Evolutionary conservation across 148 eudicot genomes (phyloP), one percentile per base, ranked within the genome.

Genomic region (Camellia lanceoleosa): DNA sequence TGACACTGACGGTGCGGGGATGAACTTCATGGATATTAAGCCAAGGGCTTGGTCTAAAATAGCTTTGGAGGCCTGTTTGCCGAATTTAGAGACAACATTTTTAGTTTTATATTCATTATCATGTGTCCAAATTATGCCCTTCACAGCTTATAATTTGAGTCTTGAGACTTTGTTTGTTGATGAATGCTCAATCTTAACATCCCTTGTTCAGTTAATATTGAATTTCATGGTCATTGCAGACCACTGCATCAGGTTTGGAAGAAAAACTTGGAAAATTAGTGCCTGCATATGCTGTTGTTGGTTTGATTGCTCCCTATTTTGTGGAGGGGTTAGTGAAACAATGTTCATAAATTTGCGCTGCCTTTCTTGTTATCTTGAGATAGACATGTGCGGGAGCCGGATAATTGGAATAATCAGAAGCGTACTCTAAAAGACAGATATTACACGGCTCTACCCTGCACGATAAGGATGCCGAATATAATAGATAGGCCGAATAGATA

Each of bases 1-100:
- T 87, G 91, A 90, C 67, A 95, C 97, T 68, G 98, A 95, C 87
- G 97, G 94, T 61, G 97, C 98, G 19, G 98, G 98, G 79, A 95
- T 95, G 98, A 95, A 95, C 82, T 85, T 95, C 80, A 82, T 95
- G 94, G 97, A 93, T 85, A 93, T 95, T 68, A 87, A 84, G 83
- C 80, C 85, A 79, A 89, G 92, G 86, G 80, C 83, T 60, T 95
- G 98, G 98, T 93, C 96, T 23, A 87, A 90, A 71, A 79, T 64
- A 69, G 92, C 84, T 81, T 85, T 95, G 79, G 97, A 95, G 90
- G 97, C 93, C 82, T 55, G 85, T 66, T 62, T 68, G 19, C 75
- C 41, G 80, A 73, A 23, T 54, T 7, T 55, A 30, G 65, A 74
- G 20, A 56, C 62, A 18, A 38, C 19, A 30, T 63, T 55, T 73